A percentile compares a stretch with the other conserved stretches of the same genome.
Evolutionary conservation across 805 yeast genomes (phyloP).

Genomic region (Hermanozyma aechmeae): DNA sequence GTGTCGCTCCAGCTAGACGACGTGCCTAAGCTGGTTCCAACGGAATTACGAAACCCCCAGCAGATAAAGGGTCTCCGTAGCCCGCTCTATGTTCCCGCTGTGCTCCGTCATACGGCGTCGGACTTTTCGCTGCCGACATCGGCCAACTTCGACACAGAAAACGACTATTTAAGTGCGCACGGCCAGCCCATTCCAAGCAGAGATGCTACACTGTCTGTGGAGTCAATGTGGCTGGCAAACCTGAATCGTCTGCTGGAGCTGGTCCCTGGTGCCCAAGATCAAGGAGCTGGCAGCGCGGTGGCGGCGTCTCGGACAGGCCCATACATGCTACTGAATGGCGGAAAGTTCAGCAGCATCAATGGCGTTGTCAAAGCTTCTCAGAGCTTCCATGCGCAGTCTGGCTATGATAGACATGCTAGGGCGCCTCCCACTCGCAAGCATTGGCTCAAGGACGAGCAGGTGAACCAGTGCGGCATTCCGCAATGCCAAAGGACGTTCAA

Average conservation of each 20-base stretch:
- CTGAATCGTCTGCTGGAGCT: constrained; percentile 17
- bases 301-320: too few species aligned
- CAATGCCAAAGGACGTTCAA: constrained; percentile 60
- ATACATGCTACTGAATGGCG: too few species aligned
- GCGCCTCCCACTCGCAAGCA: constrained; percentile 50
- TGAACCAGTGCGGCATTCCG: constrained; percentile 48
- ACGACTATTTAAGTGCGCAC: too few species aligned
- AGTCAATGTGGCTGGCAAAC: constrained; percentile 22
- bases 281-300: too few species aligned
- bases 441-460: constrained; percentile 67
- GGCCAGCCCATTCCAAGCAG: too few species aligned
- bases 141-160: too few species aligned
- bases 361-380: too few species aligned
- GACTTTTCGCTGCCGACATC: background rate
- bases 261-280: constrained; percentile 6
- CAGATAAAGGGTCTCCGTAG: constrained; percentile 76
- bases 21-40: constrained; percentile 17
- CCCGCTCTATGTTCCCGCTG: constrained; percentile 89
- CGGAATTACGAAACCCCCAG: constrained; percentile 31
- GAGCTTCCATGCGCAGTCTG: too few species aligned
- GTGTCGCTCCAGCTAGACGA: constrained; percentile 1
- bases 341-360: too few species aligned
- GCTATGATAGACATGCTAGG: too few species aligned
- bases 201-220: too few species aligned
- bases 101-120: constrained; percentile 28